phyloP scores from a whole-genome alignment of 2,329 filamentous ascomycete species.

The Trichoderma harzianum region DNA sequence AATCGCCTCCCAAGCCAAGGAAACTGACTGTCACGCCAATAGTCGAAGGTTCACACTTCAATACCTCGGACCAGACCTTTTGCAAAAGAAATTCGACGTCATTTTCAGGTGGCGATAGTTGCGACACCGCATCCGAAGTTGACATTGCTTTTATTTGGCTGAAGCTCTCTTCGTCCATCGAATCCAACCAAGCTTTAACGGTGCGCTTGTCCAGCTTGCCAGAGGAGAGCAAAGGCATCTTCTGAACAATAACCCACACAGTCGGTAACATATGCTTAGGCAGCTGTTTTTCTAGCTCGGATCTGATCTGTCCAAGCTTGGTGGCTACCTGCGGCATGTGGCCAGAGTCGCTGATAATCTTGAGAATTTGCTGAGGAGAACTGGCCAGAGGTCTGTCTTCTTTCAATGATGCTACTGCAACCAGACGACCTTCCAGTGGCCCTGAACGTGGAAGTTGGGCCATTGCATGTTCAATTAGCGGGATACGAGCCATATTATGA shows the following conservation, averaged over 20 bases:
- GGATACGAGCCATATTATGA: neutral
- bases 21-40: neutral
- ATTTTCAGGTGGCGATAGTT: neutral
- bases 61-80: neutral
- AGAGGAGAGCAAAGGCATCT: neutral
- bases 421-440: neutral
- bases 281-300: neutral
- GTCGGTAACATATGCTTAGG: neutral
- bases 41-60: neutral
- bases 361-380: neutral
- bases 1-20: neutral
- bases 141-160: neutral
- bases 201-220: neutral
- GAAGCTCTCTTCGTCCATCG: neutral
- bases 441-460: neutral
- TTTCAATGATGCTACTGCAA: neutral
- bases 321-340: neutral
- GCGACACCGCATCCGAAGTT: neutral
- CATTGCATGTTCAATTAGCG: neutral
- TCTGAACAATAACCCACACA: neutral
- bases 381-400: neutral
- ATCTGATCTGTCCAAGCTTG: neutral
- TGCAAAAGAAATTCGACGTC: neutral
- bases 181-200: neutral
- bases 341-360: neutral